Conservation (phyloP, 495 filamentous ascomycete genomes). For the Lasiosphaeria miniovina region DNA sequence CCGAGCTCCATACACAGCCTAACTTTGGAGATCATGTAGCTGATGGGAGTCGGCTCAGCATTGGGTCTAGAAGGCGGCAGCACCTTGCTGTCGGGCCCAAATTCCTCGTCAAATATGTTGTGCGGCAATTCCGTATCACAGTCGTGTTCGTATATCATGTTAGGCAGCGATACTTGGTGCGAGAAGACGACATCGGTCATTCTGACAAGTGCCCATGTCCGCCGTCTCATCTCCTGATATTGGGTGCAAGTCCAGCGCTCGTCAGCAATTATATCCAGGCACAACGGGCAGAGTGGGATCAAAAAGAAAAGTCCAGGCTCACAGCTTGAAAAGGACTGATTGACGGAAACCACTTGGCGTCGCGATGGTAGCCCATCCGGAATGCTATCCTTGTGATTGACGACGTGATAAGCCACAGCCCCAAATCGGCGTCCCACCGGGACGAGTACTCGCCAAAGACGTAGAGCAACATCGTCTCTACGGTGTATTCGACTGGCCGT, state of each 20-base stretch:
- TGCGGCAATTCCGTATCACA: slow-evolving; percentile 82
- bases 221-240: slow-evolving; percentile 73
- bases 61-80: slow-evolving; percentile 72
- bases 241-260: neutral
- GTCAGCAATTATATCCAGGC: slow-evolving; percentile 5
- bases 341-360: slow-evolving; percentile 77
- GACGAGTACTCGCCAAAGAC: slow-evolving; percentile 76
- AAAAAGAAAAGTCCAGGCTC: slow-evolving; percentile 17
- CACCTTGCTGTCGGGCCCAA: slow-evolving; percentile 71
- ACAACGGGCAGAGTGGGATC: neutral
- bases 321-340: slow-evolving; percentile 80
- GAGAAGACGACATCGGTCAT: slow-evolving; percentile 84
- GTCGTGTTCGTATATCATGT: slow-evolving; percentile 78
- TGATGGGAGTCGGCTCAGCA: slow-evolving; percentile 78
- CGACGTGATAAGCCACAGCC: slow-evolving; percentile 76
- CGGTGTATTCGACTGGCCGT: slow-evolving; percentile 75
- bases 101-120: slow-evolving; percentile 93
- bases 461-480: slow-evolving; percentile 88
- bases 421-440: slow-evolving; percentile 75
- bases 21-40: slow-evolving; percentile 82
- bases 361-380: slow-evolving; percentile 93
- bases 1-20: slow-evolving; percentile 59
- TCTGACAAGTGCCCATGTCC: slow-evolving; percentile 83
- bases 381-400: slow-evolving; percentile 83
- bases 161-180: slow-evolving; percentile 82